Evolutionary conservation across 768 basidiomycete genomes (phyloP).

Genomic region (Phlebiopsis flavidoalba): DNA sequence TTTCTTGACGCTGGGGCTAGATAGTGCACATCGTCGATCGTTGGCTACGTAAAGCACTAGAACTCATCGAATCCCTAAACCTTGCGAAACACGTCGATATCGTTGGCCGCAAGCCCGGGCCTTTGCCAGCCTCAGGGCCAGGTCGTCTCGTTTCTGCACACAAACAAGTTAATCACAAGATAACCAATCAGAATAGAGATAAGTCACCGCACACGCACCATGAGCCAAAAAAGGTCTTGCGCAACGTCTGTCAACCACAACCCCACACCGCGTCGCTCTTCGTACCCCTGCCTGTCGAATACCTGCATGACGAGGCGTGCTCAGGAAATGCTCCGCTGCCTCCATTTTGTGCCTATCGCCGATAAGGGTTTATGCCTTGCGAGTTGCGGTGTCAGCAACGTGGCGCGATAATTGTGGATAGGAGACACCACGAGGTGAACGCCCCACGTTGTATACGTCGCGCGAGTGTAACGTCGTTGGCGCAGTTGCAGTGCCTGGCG

Average conservation of each 20-base stretch:
- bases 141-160: conserved; percentile 68
- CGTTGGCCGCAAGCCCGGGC: conserved; percentile 52
- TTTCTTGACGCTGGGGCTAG: not conserved
- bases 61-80: conserved; percentile 96
- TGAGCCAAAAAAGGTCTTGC: conserved; percentile 70
- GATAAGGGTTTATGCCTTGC: conserved; percentile 92
- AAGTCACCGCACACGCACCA: conserved; percentile 47
- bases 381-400: not conserved
- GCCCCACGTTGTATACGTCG: conserved; percentile 96
- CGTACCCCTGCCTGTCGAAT: conserved; percentile 51
- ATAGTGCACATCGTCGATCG: too few relatives aligned
- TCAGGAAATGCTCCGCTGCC: conserved; percentile 93
- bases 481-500: conserved; percentile 84
- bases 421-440: conserved; percentile 72
- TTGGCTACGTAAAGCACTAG: conserved; percentile 25
- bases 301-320: conserved; percentile 78
- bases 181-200: not conserved
- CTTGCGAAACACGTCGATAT: conserved; percentile 67
- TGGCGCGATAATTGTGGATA: not conserved
- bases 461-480: conserved; percentile 95
- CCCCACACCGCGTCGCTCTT: conserved; percentile 80
- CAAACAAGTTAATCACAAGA: not conserved
- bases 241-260: conserved; percentile 90
- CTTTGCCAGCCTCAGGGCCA: conserved; percentile 73
- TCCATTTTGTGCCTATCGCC: conserved; percentile 93